Evolutionary conservation across 768 basidiomycete genomes (phyloP).

Genomic region (Psilocybe cubensis): DNA sequence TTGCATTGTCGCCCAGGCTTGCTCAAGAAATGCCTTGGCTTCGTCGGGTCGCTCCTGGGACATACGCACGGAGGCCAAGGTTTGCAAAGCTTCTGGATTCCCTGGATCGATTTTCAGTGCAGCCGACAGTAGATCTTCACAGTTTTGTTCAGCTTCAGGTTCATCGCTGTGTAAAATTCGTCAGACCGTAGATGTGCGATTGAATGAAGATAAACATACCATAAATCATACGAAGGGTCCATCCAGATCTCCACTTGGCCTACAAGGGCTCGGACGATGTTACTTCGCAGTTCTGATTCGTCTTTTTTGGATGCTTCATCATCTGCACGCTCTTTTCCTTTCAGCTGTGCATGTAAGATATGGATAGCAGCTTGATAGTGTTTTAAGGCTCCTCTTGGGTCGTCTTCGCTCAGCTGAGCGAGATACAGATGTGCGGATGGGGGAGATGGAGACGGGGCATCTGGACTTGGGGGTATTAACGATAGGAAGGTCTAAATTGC

Average conservation of each 20-base stretch:
- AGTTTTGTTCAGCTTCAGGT: conserved; percentile 78
- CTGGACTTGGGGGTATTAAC: conserved; percentile 62
- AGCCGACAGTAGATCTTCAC: conserved; percentile 73
- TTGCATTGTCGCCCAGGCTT: conserved; percentile 72
- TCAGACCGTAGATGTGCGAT: background rate
- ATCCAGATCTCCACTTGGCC: conserved; percentile 97
- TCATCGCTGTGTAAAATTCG: conserved; percentile 61
- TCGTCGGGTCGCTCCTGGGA: conserved; percentile 87
- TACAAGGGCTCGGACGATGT: conserved; percentile 78
- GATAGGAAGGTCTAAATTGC: conserved; percentile 59
- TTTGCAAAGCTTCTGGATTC: conserved; percentile 79
- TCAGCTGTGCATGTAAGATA: conserved; percentile 66
- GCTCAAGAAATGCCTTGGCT: conserved; percentile 69
- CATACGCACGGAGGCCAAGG: conserved; percentile 85
- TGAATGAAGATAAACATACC: conserved; percentile 46
- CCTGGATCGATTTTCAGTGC: conserved; percentile 76
- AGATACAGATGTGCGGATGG: conserved; percentile 88
- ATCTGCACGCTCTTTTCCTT: conserved; percentile 69
- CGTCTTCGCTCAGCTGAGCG: conserved; percentile 80
- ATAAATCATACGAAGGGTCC: conserved; percentile 87
- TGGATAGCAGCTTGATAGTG: conserved; percentile 85
- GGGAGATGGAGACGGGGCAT: conserved; percentile 63
- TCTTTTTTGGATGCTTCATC: conserved; percentile 38
- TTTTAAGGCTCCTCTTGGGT: conserved; percentile 71
- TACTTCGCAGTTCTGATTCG: conserved; percentile 64